Base-by-base conservation (phyloP, 2,329 filamentous ascomycete species). In the Zymoseptoria passerinii region DNA sequence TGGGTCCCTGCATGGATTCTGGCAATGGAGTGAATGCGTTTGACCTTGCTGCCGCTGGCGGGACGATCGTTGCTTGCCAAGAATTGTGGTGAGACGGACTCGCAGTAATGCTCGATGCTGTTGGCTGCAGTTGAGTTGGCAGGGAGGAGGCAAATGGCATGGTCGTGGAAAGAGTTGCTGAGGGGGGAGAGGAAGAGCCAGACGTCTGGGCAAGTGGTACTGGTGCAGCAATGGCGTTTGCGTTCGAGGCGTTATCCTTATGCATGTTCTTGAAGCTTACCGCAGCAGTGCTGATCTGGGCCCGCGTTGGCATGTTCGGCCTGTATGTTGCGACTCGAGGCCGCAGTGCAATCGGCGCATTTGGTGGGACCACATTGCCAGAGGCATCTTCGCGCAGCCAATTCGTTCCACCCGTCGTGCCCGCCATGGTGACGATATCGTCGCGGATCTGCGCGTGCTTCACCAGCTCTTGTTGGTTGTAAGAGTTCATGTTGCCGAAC, bases 351-450 rank as follows among this genome's bases (percentile, higher is more conserved):
- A 55, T 52, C 1, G 29, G 48, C 28, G 48, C 52, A n/a, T 55
- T 55, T 1, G 29, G n/a, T 8, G 52, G 16, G 13, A 9, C n/a
- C 27, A 51, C 29, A n/a, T 28, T 27, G 7, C 48, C 48, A 6
- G 7, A n/a, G 10, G 40, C 16, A 3, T 58, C 44, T 4, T 50
- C 52, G 10, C 52, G 48, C 6, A 58, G 52, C 56, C 56, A 58
- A 27, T 58, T 58, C 3, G 28, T 48, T 10, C 52, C 56, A 13
- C 20, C 48, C 3, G 28, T 16, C 13, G 55, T 48, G 16, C 40
- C 48, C 4, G 52, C 52, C 1, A 53, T 35, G 7, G 20, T 29
- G 19, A 7, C 8, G 27, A 58, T 51, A 16, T 28, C 29, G 2
- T 48, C 23, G 1, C n/a, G 23, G 2, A 53, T 28, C 2, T 9